A percentile compares a stretch with the other conserved stretches of the same genome.
Conservation (phyloP, 176 grass and related monocot genomes). For the Elaeis guineensis region DNA sequence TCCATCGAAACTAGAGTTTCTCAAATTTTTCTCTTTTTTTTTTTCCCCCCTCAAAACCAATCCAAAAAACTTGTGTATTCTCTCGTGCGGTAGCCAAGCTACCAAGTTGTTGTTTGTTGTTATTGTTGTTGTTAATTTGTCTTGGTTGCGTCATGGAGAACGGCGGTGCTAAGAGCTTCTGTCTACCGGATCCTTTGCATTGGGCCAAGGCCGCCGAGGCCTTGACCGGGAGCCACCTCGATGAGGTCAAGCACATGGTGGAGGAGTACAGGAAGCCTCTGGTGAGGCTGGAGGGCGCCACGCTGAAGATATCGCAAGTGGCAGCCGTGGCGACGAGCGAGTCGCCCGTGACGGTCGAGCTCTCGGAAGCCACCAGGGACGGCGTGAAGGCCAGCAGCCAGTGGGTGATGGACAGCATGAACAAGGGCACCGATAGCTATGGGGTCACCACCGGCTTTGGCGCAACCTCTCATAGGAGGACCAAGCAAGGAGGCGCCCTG, state of each 20-base stretch:
- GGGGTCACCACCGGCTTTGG: conserved; percentile 20
- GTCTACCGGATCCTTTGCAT: conserved; percentile 1
- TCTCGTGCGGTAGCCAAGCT: too few relatives aligned
- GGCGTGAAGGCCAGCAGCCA: conserved; percentile 14
- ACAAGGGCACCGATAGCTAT: conserved; percentile 16
- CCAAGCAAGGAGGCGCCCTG: conserved; percentile 11
- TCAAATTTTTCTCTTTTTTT: too few relatives aligned
- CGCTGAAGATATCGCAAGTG: conserved; percentile 4
- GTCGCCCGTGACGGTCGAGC: neutral
- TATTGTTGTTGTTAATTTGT: too few relatives aligned
- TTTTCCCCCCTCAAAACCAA: too few relatives aligned
- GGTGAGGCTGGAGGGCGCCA: conserved; percentile 11
- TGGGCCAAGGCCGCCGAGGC: conserved; percentile 6
- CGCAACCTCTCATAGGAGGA: conserved; percentile 10
- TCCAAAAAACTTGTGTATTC: too few relatives aligned
- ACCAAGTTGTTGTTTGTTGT: too few relatives aligned
- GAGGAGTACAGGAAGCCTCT: conserved; percentile 14
- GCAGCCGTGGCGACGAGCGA: conserved; percentile 1
- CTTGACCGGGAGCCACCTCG: conserved; percentile 9
- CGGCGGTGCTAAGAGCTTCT: too few relatives aligned
- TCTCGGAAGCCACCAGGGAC: conserved; percentile 3
- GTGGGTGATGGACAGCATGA: conserved; percentile 20
- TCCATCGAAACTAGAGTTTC: too few relatives aligned
- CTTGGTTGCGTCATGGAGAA: too few relatives aligned
- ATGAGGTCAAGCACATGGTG: conserved; percentile 16